Evolutionary conservation across 305 asterid genomes (phyloP).

Genomic region (Petunia hybrid): DNA sequence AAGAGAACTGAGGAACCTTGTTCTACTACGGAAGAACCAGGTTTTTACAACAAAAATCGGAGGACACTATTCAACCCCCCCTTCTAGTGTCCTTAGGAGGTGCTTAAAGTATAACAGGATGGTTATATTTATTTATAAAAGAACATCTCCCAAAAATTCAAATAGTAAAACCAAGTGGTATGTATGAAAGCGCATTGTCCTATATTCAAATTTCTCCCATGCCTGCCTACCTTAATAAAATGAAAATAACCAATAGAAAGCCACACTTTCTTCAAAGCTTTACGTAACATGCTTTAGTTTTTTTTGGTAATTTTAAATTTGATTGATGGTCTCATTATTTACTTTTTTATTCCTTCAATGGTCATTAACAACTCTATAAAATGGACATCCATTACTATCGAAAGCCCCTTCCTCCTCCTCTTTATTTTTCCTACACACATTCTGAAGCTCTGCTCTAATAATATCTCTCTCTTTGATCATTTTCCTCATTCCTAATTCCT

Average conservation of each 20-base stretch:
- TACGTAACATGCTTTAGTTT: neutral
- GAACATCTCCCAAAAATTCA: neutral
- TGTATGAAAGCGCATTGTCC: neutral
- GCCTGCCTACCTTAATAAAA: constrained; percentile 8
- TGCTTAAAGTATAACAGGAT: too few species aligned
- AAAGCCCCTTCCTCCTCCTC: neutral
- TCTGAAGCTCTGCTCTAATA: constrained; percentile 24
- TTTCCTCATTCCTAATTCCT: neutral
- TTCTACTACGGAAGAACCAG: too few species aligned
- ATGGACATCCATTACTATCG: constrained; percentile 21
- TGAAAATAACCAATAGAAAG: constrained; percentile 8
- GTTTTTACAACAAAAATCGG: too few species aligned
- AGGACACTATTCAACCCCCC: too few species aligned
- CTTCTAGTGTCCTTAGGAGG: too few species aligned
- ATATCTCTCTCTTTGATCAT: neutral
- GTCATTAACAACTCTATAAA: constrained; percentile 30
- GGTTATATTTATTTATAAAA: too few species aligned
- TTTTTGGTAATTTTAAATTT: neutral
- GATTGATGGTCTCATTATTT: neutral
- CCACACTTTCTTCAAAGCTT: neutral
- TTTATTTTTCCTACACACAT: neutral
- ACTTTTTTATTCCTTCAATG: constrained; percentile 3
- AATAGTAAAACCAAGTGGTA: constrained; percentile 12
- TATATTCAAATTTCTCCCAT: neutral
- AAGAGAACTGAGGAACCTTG: too few species aligned